A percentile compares a stretch with the other conserved stretches of the same genome.
Evolutionary conservation across 1,284 basidiomycete species (phyloP).

Genomic region (Cerioporus squamosus): DNA sequence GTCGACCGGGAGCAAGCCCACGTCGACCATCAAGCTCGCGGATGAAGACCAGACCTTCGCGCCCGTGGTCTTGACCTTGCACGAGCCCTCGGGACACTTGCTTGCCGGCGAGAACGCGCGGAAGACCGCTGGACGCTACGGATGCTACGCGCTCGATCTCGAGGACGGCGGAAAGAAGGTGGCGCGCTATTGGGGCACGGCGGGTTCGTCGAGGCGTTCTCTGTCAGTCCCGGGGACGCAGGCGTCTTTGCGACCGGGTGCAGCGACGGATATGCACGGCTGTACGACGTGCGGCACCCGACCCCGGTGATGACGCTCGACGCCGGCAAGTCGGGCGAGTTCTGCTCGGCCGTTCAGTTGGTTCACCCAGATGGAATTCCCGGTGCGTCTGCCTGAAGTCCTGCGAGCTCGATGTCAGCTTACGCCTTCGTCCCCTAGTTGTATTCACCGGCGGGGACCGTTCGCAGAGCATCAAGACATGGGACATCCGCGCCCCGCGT

Average conservation of each 20-base stretch:
- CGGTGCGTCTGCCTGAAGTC: constrained; percentile 19
- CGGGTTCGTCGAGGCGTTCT: constrained; percentile 34
- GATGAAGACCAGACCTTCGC: constrained; percentile 14
- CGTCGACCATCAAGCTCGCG: constrained; percentile 28
- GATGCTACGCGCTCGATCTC: constrained; percentile 37
- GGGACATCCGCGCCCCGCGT: constrained; percentile 44
- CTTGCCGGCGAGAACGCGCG: constrained; percentile 28
- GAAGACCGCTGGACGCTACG: constrained; percentile 22
- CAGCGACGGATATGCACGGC: constrained; percentile 40
- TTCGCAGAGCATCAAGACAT: constrained; percentile 38
- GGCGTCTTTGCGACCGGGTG: constrained; percentile 41
- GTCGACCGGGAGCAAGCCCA: constrained; percentile 35
- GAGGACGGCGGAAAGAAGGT: constrained; percentile 34
- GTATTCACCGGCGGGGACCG: constrained; percentile 33
- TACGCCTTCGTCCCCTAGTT: no score
- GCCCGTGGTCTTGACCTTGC: constrained; percentile 35
- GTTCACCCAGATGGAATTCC: constrained; percentile 31
- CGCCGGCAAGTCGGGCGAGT: constrained; percentile 11
- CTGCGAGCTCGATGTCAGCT: background rate
- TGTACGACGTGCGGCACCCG: constrained; percentile 41
- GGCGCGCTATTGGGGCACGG: constrained; percentile 44
- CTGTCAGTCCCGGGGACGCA: constrained; percentile 38
- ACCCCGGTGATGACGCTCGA: constrained; percentile 31
- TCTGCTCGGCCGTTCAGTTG: constrained; percentile 20
- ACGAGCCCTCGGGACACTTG: constrained; percentile 35